Evolutionary conservation across 768 basidiomycete species (phyloP).

Genomic region (Lactifluus subvellereus): DNA sequence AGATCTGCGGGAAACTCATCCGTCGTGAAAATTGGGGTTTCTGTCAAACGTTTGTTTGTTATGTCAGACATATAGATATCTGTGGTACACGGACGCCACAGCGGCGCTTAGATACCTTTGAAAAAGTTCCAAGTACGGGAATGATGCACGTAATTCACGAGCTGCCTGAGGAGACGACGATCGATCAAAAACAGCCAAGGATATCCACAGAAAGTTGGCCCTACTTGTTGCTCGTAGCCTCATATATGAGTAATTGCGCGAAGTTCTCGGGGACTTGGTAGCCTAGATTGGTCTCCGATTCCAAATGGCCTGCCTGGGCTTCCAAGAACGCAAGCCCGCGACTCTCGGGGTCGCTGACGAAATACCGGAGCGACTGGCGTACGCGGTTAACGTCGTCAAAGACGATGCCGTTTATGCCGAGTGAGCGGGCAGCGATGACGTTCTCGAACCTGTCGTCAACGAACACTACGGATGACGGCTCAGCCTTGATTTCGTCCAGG

Average conservation of each 20-base stretch:
- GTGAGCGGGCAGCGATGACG: conserved; percentile 49
- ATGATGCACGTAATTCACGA: conserved; percentile 39
- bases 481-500: conserved; percentile 38
- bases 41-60: conserved; percentile 30
- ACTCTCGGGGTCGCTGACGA: conserved; percentile 41
- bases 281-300: conserved; percentile 42
- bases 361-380: conserved; percentile 41
- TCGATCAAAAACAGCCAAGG: not conserved
- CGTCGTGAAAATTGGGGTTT: conserved; percentile 36
- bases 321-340: conserved; percentile 41
- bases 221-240: conserved; percentile 43
- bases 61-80: not conserved
- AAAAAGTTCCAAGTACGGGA: conserved; percentile 52
- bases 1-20: conserved; percentile 48
- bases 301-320: conserved; percentile 36
- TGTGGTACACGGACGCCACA: conserved; percentile 29
- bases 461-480: conserved; percentile 46
- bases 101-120: conserved; percentile 36
- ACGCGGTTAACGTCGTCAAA: conserved; percentile 41
- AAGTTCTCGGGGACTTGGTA: conserved; percentile 47
- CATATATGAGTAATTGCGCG: conserved; percentile 52
- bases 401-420: conserved; percentile 51
- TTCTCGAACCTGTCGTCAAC: conserved; percentile 59
- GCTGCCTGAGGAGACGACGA: conserved; percentile 29
- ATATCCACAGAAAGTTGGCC: conserved; percentile 1